A percentile compares a stretch with the other conserved stretches of the same genome.
Conservation (phyloP, 306 rosid species). For the Castanea mollissima region DNA sequence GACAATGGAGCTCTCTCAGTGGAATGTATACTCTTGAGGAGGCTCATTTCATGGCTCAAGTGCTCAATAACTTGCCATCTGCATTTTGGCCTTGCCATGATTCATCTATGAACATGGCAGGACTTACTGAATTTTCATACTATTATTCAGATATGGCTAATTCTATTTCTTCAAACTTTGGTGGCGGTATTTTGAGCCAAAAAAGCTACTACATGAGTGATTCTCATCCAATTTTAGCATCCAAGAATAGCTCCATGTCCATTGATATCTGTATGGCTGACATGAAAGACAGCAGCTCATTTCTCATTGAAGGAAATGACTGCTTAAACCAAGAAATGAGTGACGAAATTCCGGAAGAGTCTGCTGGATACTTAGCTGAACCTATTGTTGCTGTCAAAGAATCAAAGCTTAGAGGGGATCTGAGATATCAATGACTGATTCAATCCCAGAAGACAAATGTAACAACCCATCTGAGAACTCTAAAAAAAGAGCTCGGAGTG, state of each 20-base stretch:
- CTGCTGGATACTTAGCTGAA: conserved; percentile 19
- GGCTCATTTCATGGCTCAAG: conserved; percentile 40
- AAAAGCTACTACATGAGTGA: conserved; percentile 22
- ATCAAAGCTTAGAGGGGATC: conserved; percentile 22
- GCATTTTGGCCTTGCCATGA: conserved; percentile 49
- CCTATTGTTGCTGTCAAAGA: conserved; percentile 25
- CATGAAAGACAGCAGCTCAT: conserved; percentile 17
- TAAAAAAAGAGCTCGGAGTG: conserved; percentile 46
- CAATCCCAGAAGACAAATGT: conserved; percentile 17
- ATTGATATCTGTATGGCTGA: conserved; percentile 31
- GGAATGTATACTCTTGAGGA: conserved; percentile 35
- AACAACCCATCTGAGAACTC: conserved; percentile 20
- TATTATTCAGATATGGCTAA: conserved; percentile 31
- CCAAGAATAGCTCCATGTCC: conserved; percentile 34
- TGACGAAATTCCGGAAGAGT: conserved; percentile 35
- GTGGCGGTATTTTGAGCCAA: conserved; percentile 13
- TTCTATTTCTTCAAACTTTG: conserved; percentile 12
- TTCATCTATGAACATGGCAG: conserved; percentile 25
- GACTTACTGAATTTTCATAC: conserved; percentile 32
- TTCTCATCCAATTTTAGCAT: conserved; percentile 18
- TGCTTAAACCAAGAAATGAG: conserved; percentile 34
- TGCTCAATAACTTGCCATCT: conserved; percentile 38
- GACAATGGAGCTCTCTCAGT: conserved; percentile 41
- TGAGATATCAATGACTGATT: conserved; percentile 27
- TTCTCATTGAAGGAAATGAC: conserved; percentile 30